Evolutionary conservation across 495 filamentous ascomycete genomes (phyloP).

Genomic region (Penicillium ochrochloron): DNA sequence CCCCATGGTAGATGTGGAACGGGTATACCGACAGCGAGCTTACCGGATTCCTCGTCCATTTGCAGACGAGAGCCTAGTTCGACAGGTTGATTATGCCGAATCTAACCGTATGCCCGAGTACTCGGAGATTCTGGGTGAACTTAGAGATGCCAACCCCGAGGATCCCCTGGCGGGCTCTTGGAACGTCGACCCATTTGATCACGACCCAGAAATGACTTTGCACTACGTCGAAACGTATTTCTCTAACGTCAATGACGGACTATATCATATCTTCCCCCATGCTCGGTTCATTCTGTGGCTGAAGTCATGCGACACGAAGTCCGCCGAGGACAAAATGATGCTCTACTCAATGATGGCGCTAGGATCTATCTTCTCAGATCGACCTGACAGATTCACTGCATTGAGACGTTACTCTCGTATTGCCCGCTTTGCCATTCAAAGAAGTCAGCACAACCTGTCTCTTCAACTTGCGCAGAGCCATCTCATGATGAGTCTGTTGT

Average conservation of each 20-base stretch:
- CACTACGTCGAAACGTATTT: constrained; percentile 63
- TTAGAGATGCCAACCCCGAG: constrained; percentile 36
- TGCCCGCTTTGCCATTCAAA: constrained; percentile 61
- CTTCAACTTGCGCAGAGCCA: constrained; percentile 66
- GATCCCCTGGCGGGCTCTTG: constrained; percentile 60
- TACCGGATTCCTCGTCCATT: constrained; percentile 26
- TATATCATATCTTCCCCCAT: constrained; percentile 63
- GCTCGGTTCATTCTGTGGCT: constrained; percentile 58
- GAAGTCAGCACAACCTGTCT: constrained; percentile 52
- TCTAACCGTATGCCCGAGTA: constrained; percentile 33
- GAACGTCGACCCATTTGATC: constrained; percentile 67
- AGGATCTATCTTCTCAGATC: constrained; percentile 60
- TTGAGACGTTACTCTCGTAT: constrained; percentile 59
- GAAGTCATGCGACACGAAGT: constrained; percentile 55
- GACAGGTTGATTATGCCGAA: constrained; percentile 20
- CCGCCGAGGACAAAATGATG: constrained; percentile 69
- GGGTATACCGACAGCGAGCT: constrained; percentile 26
- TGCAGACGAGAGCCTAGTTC: constrained; percentile 22
- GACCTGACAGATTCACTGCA: constrained; percentile 49
- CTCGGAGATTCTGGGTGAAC: constrained; percentile 40
- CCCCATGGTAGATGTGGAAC: constrained; percentile 34
- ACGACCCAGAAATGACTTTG: constrained; percentile 49
- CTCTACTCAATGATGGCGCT: constrained; percentile 67
- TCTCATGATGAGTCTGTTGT: constrained; percentile 66
- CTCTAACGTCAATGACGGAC: constrained; percentile 53